A percentile compares a stretch with the other conserved stretches of the same genome.
These are phyloP conservation scores for Xylariales sp. DNA, from an alignment of 2,329 filamentous ascomycete genomes.

Conservation along the genomic window DNA sequence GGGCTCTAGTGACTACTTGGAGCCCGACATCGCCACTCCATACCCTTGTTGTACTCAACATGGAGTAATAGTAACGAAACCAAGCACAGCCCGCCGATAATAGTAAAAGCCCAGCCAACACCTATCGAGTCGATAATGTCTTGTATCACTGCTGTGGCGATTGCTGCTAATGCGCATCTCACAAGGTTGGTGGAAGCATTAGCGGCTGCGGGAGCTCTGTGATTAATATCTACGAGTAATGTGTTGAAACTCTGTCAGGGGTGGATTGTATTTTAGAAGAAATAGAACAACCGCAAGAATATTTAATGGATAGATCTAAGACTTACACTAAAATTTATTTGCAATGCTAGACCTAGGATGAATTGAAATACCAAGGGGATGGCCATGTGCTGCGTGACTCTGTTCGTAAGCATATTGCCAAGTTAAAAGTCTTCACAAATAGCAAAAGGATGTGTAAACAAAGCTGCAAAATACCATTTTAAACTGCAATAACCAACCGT, in stretches of 20 bases:
- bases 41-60: not conserved
- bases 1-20: not conserved
- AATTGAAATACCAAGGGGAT: constrained; percentile 11
- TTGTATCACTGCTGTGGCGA: constrained; percentile 10
- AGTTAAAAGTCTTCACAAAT: too few species aligned
- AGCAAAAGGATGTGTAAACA: too few species aligned
- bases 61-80: not conserved
- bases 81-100: constrained; percentile 8
- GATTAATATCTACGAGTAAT: constrained; percentile 8
- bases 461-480: too few species aligned
- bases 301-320: not conserved
- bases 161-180: constrained; percentile 12
- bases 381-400: constrained; percentile 13
- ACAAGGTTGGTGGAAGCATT: constrained; percentile 13
- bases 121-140: constrained; percentile 3
- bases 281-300: too few species aligned
- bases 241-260: constrained; percentile 8
- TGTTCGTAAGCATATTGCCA: too few species aligned
- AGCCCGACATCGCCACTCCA: not conserved
- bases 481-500: too few species aligned
- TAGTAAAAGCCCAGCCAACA: constrained; percentile 11
- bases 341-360: constrained; percentile 11
- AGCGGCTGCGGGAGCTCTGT: constrained; percentile 6
- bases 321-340: constrained; percentile 9
- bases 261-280: too few species aligned